Evolutionary conservation across 441 rosid species (phyloP).

Genomic region (Gossypium gossypioides): DNA sequence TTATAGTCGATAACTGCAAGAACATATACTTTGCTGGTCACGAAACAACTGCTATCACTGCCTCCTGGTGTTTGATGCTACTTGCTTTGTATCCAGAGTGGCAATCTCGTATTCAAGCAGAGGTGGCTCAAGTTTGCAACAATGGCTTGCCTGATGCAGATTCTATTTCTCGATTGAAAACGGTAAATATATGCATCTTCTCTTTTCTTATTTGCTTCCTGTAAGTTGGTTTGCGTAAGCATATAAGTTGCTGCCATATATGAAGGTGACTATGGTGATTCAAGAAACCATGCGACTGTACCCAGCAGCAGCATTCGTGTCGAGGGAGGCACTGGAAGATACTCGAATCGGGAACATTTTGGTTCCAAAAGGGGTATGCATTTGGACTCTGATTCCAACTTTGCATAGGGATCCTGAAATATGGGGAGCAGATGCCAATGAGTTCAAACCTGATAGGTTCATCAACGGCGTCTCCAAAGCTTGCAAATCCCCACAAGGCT

Average conservation of each 20-base stretch:
- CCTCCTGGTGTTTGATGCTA: conserved; percentile 59
- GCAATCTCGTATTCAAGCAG: conserved; percentile 42
- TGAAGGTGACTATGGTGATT: conserved; percentile 48
- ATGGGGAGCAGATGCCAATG: conserved; percentile 53
- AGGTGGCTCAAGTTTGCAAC: conserved; percentile 29
- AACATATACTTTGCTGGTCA: conserved; percentile 55
- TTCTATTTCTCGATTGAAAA: conserved; percentile 35
- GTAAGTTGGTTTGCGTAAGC: neutral
- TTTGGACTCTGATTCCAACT: conserved; percentile 53
- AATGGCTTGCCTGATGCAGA: conserved; percentile 26
- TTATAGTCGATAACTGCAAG: conserved; percentile 62
- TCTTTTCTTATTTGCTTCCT: neutral
- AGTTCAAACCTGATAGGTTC: conserved; percentile 62
- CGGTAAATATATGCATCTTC: conserved; percentile 21
- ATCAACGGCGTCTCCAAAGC: conserved; percentile 43
- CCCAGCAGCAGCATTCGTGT: conserved; percentile 52
- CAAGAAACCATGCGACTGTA: conserved; percentile 50
- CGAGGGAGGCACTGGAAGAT: conserved; percentile 53
- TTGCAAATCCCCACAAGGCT: conserved; percentile 56
- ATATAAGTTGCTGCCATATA: neutral
- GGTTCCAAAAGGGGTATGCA: conserved; percentile 44
- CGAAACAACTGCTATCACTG: conserved; percentile 48
- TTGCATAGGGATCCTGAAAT: conserved; percentile 49
- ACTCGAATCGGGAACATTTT: conserved; percentile 33
- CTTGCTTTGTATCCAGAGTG: conserved; percentile 54